Evolutionary conservation across 768 basidiomycete species (phyloP).

Genomic region (Boletus coccyginus): DNA sequence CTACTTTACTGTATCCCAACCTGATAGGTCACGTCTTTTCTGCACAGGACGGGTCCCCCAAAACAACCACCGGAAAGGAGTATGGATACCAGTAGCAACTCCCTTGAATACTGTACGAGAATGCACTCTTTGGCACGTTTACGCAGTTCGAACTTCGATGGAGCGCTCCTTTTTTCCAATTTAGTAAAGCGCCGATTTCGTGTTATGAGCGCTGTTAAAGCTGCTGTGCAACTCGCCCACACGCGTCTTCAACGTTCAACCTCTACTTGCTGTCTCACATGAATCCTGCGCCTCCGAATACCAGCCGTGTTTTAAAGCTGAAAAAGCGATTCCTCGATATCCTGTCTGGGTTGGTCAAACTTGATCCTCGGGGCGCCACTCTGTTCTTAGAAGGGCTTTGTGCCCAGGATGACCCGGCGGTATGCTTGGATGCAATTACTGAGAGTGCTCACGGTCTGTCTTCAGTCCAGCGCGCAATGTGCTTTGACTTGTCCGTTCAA

Average conservation of each 20-base stretch:
- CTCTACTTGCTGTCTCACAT: neutral
- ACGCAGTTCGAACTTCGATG: no score
- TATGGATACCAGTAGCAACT: no score
- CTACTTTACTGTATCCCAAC: no score
- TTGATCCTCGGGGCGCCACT: slow-evolving; percentile 20
- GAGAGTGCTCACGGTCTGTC: slow-evolving; percentile 36
- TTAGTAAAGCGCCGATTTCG: no score
- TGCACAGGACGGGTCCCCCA: no score
- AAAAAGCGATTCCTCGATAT: slow-evolving; percentile 35
- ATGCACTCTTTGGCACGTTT: no score
- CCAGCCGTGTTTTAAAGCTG: slow-evolving; percentile 18
- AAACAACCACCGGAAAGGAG: no score
- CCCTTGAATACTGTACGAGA: no score
- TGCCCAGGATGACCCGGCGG: slow-evolving; percentile 36
- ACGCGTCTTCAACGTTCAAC: neutral
- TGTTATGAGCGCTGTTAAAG: no score
- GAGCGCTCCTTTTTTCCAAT: neutral
- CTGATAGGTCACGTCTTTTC: no score
- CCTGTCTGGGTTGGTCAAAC: slow-evolving; percentile 24
- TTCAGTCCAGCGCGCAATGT: slow-evolving; percentile 41
- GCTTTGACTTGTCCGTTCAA: slow-evolving; percentile 30
- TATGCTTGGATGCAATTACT: slow-evolving; percentile 38
- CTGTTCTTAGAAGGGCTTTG: slow-evolving; percentile 49
- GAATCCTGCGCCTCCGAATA: neutral
- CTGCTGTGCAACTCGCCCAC: neutral